Conservation (phyloP, 1,284 basidiomycete species). For the Boletus chippewaensis region DNA sequence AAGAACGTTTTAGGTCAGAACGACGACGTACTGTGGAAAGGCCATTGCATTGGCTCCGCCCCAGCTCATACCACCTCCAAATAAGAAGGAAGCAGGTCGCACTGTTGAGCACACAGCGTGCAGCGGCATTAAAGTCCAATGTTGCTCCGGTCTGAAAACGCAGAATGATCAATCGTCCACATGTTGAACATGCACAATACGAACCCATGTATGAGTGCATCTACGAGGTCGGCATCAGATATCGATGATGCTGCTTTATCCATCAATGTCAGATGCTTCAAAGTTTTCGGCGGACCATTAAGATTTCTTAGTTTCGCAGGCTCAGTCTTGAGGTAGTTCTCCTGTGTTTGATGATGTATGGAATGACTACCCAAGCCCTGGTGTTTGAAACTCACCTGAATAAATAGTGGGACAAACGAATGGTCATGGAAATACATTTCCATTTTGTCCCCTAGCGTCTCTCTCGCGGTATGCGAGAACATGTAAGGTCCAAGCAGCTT, state of each 20-base stretch:
- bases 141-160: slow-evolving; percentile 73
- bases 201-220: slow-evolving; percentile 88
- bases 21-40: slow-evolving; percentile 71
- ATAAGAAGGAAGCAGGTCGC: slow-evolving; percentile 75
- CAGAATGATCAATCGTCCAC: not conserved
- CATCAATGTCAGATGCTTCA: slow-evolving; percentile 80
- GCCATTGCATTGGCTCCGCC: slow-evolving; percentile 61
- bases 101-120: slow-evolving; percentile 91
- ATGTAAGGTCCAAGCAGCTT: slow-evolving; percentile 87
- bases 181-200: slow-evolving; percentile 21
- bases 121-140: slow-evolving; percentile 92
- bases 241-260: slow-evolving; percentile 85
- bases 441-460: slow-evolving; percentile 87
- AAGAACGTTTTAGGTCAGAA: not conserved
- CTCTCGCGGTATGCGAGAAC: slow-evolving; percentile 76
- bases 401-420: slow-evolving; percentile 89
- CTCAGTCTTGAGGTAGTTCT: slow-evolving; percentile 85
- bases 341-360: slow-evolving; percentile 40
- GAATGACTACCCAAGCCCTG: not conserved
- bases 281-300: slow-evolving; percentile 54
- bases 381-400: slow-evolving; percentile 53
- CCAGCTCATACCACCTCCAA: slow-evolving; percentile 65
- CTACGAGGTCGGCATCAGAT: slow-evolving; percentile 94
- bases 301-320: slow-evolving; percentile 56
- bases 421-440: slow-evolving; percentile 97